Conservation (phyloP, 2,329 filamentous ascomycete species). For the Xylaria sp. region DNA sequence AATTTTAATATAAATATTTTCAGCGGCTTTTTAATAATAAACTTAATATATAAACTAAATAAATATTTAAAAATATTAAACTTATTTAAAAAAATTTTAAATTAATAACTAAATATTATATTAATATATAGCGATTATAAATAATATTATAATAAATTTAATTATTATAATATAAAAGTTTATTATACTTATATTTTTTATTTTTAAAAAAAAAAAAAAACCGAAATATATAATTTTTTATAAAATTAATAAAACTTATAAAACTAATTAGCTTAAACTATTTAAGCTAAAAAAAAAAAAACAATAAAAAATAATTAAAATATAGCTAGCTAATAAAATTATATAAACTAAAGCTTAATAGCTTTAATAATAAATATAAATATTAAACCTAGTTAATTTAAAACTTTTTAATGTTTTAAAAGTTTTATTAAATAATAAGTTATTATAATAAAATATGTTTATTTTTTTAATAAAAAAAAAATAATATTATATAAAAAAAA, state of each 20-base stretch:
- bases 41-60: too few relatives aligned
- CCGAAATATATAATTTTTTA: constrained; percentile 5
- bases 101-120: too few relatives aligned
- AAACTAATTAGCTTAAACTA: constrained; percentile 2
- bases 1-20: too few relatives aligned
- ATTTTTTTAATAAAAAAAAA: constrained; percentile 7
- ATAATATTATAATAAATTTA: too few relatives aligned
- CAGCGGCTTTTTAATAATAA: too few relatives aligned
- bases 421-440: background rate
- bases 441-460: constrained; percentile 14
- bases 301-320: constrained; percentile 9
- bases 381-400: constrained; percentile 6
- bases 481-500: constrained; percentile 3
- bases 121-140: too few relatives aligned
- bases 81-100: too few relatives aligned
- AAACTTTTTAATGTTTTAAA: background rate
- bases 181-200: too few relatives aligned
- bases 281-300: background rate
- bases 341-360: background rate
- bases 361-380: constrained; percentile 2
- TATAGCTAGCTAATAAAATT: constrained; percentile 5
- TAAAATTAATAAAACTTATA: background rate
- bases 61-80: too few relatives aligned
- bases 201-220: too few relatives aligned
- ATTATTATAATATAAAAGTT: too few relatives aligned